Base-by-base conservation (phyloP, 495 filamentous ascomycete species). In the Platismatia glauca region DNA sequence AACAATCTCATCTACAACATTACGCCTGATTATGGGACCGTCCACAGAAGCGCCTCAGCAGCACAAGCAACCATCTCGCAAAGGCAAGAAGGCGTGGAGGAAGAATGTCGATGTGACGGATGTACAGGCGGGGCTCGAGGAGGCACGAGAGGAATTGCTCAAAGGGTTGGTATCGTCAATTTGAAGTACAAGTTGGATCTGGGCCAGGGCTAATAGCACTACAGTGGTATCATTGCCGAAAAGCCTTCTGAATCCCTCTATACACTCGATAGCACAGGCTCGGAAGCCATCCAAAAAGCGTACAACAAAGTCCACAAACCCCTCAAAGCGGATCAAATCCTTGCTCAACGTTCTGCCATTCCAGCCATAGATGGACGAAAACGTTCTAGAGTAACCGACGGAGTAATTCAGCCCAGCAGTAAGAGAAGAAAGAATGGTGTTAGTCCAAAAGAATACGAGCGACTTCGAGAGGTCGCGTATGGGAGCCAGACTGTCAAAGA, bases 61-160 rank as follows among this genome's bases (percentile, higher is more conserved):
- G 67, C 80, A 77, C 66, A 91, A 86, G 66, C 94, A 97, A 73
- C 86, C 92, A 48, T 96, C 92, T 15, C 81, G 94, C 70, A 98
- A 97, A 74, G 93, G 94, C 65, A 98, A 98, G 77, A 96, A 92
- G 75, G 94, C 94, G 24, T 98, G 94, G 94, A 82, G 94, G 67
- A 98, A 97, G 74, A 95, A 98, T 77, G 89, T 97, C 69, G 91
- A 98, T 74, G 81, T 97, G 56, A 84, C 89, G 18, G 86, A 94
- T 60, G 80, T 98, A 31, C 81, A 90, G 66, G 78, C 86, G 65
- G 94, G 95, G 52, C 83, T 98, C 52, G 88, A 95, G 61, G 76
- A 86, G 64, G 77, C 91, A 66, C 88, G 91, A 64, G 89, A 92
- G 50, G 90, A 96, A 77, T 85, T 95, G 66, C 90, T 95, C 64